A percentile compares a stretch with the other conserved stretches of the same genome.
Evolutionary conservation across 352 stramenopile genomes (phyloP).

Genomic region (Pythium rishiriense): DNA sequence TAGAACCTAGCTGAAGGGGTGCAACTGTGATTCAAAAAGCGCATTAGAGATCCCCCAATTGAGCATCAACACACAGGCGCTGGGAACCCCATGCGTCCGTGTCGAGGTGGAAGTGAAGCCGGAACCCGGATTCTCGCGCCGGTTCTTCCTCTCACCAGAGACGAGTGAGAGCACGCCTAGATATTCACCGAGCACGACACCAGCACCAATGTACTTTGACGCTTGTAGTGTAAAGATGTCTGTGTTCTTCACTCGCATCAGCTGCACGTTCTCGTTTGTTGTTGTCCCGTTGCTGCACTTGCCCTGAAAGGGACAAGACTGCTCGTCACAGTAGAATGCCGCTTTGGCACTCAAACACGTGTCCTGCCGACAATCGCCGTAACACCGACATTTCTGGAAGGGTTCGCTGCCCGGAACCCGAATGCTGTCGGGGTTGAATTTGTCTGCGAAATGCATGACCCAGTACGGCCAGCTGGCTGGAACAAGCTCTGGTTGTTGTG

Average conservation of each 20-base stretch:
- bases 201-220: neutral
- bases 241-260: slow-evolving; percentile 9
- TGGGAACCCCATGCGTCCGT: neutral
- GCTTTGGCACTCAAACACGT: neutral
- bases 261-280: neutral
- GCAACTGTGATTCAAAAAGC: neutral
- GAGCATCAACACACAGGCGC: neutral
- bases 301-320: neutral
- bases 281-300: neutral
- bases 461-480: neutral
- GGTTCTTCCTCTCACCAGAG: neutral
- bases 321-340: slow-evolving; percentile 1
- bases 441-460: slow-evolving; percentile 3
- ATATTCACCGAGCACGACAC: neutral
- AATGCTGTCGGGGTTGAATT: slow-evolving; percentile 9
- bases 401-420: neutral
- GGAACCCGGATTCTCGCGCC: slow-evolving; percentile 1
- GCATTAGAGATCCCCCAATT: neutral
- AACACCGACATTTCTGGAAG: neutral
- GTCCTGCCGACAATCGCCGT: neutral
- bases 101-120: slow-evolving; percentile 7
- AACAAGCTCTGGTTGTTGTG: neutral
- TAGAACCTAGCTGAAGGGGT: neutral
- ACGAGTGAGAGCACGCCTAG: neutral
- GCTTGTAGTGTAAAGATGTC: slow-evolving; percentile 2